phyloP scores from a whole-genome alignment of 2,329 filamentous ascomycete genomes.

The Colletotrichum incanum region DNA sequence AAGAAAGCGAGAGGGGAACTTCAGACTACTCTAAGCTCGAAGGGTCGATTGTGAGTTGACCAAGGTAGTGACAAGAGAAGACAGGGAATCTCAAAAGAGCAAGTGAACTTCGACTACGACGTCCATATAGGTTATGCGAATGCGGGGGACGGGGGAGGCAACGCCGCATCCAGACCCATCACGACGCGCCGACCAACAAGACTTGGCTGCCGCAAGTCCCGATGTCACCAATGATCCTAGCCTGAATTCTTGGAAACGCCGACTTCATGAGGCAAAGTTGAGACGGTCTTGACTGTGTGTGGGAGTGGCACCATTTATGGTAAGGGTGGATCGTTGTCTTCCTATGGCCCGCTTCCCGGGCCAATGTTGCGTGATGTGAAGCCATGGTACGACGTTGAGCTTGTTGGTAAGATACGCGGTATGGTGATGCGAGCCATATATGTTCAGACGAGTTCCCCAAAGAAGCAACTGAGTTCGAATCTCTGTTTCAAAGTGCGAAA shows the following conservation, averaged over 20 bases:
- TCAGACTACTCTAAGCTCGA: slow-evolving; percentile 24
- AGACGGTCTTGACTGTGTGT: slow-evolving; percentile 29
- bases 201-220: slow-evolving; percentile 25
- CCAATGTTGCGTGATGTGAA: background rate
- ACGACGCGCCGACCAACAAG: background rate
- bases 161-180: background rate
- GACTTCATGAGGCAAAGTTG: slow-evolving; percentile 39
- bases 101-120: background rate
- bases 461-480: slow-evolving; percentile 8
- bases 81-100: background rate
- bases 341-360: slow-evolving; percentile 2
- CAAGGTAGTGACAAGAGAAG: background rate
- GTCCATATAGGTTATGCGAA: slow-evolving; percentile 16
- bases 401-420: slow-evolving; percentile 9
- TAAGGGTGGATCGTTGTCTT: background rate
- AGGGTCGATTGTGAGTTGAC: slow-evolving; percentile 10
- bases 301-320: background rate
- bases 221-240: slow-evolving; percentile 10
- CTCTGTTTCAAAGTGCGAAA: slow-evolving; percentile 24
- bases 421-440: slow-evolving; percentile 7
- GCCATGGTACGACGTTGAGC: slow-evolving; percentile 10
- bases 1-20: slow-evolving; percentile 16
- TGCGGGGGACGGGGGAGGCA: background rate
- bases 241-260: slow-evolving; percentile 12
- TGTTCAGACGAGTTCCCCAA: slow-evolving; percentile 3